phyloP scores from a whole-genome alignment of 805 yeast species.

The Hanseniaspora occidentalis region DNA sequence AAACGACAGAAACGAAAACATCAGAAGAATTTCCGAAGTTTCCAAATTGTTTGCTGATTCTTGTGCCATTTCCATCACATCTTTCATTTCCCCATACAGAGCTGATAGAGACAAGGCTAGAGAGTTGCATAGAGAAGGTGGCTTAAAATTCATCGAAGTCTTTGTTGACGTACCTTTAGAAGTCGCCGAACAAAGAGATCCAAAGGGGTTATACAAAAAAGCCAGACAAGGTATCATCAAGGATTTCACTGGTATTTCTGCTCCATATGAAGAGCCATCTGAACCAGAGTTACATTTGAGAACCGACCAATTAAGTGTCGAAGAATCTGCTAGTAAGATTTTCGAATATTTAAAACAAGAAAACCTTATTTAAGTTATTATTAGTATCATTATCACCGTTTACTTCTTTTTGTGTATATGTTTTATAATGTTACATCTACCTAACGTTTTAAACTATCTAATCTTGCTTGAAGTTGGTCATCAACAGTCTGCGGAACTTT shows the following conservation, averaged over 20 bases:
- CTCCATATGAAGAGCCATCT: slow-evolving; percentile 91
- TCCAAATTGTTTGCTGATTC: slow-evolving; percentile 89
- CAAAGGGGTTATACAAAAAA: slow-evolving; percentile 92
- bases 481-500: slow-evolving; percentile 55
- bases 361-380: slow-evolving; percentile 15
- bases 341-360: slow-evolving; percentile 51
- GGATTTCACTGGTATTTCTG: slow-evolving; percentile 91
- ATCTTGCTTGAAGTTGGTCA: slow-evolving; percentile 80
- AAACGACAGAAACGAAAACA: slow-evolving; percentile 86
- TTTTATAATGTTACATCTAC: not conserved
- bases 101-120: slow-evolving; percentile 79
- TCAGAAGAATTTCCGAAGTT: slow-evolving; percentile 89
- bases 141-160: slow-evolving; percentile 79
- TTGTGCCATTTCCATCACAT: slow-evolving; percentile 76
- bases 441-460: slow-evolving; percentile 62
- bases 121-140: slow-evolving; percentile 62
- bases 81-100: slow-evolving; percentile 86
- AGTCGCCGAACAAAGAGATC: slow-evolving; percentile 94
- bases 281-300: slow-evolving; percentile 71
- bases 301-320: slow-evolving; percentile 59
- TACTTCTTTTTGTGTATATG: not conserved
- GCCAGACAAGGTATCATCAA: slow-evolving; percentile 91
- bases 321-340: slow-evolving; percentile 68
- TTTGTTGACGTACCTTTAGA: slow-evolving; percentile 87
- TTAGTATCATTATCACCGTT: not conserved